Evolutionary conservation across 1,284 basidiomycete species (phyloP), one percentile per base, ranked within the genome.

Genomic region (Irpex sp.): DNA sequence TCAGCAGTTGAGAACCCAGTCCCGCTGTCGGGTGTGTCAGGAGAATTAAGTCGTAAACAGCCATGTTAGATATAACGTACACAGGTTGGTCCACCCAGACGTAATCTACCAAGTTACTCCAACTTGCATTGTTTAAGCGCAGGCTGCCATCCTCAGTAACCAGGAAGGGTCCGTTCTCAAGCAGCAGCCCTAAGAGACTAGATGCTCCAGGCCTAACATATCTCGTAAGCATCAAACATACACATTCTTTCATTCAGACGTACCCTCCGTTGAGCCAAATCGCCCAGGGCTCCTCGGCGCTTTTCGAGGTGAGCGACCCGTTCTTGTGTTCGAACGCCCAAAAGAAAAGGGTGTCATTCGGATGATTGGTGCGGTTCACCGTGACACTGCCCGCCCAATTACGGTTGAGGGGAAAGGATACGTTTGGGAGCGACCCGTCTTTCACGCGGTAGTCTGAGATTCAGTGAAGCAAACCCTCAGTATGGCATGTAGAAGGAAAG

Each of bases 211-310:
- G 89, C 26, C 88, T 88, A 39, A 51, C 46, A 21, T 33, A 37
- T 56, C 26, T 63, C 19, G 64, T 19, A 31, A 57, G 39, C 46
- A 11, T 37, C 84, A 82, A 53, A 88, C 76, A 59, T 85, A 82
- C 53, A 88, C 76, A 60, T 76, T 75, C n/a, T 80, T 60, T 11
- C 13, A 39, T 15, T 39, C 1, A 57, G 2, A 57, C 56, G 13
- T 67, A 86, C 83, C 87, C 88, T 72, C 89, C 88, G 67, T 90
- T 90, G 17, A 91, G 72, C 88, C 88, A 91, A 57, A 90, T 86
- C 7, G 82, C 82, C 89, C 89, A 90, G 8, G 89, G 88, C 26
- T 83, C 76, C n/a, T 76, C 71, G 61, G 75, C 61, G 35, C 66
- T 68, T 21, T 67, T 58, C 6, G 73, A 67, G 1, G 86, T 87